Conservation (phyloP, 805 yeast genomes). For the Wickerhamiella qilinensis region DNA sequence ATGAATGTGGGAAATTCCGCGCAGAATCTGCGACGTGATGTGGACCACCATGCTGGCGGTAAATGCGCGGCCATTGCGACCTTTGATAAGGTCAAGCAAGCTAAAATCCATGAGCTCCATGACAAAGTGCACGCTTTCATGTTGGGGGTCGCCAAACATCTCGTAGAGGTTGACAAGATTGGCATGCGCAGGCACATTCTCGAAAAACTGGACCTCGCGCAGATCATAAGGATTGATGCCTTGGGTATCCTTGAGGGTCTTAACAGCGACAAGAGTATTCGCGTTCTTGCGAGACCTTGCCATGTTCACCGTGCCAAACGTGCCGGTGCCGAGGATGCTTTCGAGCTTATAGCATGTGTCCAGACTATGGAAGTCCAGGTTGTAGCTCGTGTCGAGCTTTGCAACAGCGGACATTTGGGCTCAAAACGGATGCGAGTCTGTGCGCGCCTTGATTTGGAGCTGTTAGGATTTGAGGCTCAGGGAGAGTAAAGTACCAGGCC, state of each 20-base stretch:
- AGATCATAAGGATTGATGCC: constrained; percentile 36
- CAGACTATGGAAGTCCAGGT: background rate
- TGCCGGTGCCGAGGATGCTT: constrained; percentile 12
- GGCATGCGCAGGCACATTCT: constrained; percentile 50
- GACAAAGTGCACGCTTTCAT: constrained; percentile 53
- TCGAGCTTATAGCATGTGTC: background rate
- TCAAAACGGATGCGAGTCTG: too few relatives aligned
- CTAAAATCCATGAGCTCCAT: constrained; percentile 85
- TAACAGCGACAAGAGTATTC: constrained; percentile 49
- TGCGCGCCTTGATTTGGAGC: too few relatives aligned
- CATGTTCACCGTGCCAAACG: constrained; percentile 19
- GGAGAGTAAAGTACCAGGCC: too few relatives aligned
- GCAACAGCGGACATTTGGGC: too few relatives aligned
- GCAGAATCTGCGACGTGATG: constrained; percentile 49
- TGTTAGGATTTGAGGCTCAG: too few relatives aligned
- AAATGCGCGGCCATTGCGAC: constrained; percentile 37
- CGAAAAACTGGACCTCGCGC: constrained; percentile 22
- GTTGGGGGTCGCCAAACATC: constrained; percentile 50
- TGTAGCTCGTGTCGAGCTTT: too few relatives aligned
- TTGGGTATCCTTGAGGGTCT: constrained; percentile 51
- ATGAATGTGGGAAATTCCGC: constrained; percentile 76
- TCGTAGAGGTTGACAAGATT: constrained; percentile 63
- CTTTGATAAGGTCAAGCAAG: constrained; percentile 57
- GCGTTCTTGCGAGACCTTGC: constrained; percentile 10
- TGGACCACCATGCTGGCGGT: constrained; percentile 34